phyloP scores from a whole-genome alignment of 2,329 filamentous ascomycete species.

The Talaromyces sp. region DNA sequence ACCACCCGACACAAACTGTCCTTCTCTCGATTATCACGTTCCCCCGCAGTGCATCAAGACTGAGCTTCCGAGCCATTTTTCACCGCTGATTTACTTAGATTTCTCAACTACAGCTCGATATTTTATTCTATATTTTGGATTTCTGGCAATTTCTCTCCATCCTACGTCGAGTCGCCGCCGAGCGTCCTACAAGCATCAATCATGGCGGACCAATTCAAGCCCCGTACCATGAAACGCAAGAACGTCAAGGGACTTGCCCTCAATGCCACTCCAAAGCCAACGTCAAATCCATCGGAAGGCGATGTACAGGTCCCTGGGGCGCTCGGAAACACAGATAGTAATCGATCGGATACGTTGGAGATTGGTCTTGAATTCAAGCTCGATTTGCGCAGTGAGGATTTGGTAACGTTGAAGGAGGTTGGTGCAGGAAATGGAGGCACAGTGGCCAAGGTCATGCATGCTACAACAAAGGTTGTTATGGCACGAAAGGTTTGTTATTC shows the following conservation, averaged over 20 bases:
- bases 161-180: constrained; percentile 13
- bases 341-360: constrained; percentile 69
- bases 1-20: neutral
- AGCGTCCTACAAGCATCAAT: constrained; percentile 17
- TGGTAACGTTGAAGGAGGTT: constrained; percentile 89
- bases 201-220: constrained; percentile 60
- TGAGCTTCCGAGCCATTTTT: neutral
- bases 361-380: constrained; percentile 97
- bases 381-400: constrained; percentile 83
- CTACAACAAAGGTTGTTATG: constrained; percentile 93
- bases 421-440: constrained; percentile 96
- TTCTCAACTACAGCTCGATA: neutral
- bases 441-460: constrained; percentile 95
- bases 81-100: neutral
- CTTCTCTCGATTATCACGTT: neutral
- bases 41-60: constrained; percentile 1
- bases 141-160: neutral
- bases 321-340: constrained; percentile 54
- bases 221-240: constrained; percentile 92
- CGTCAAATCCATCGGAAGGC: constrained; percentile 65
- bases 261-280: constrained; percentile 66
- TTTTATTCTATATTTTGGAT: neutral
- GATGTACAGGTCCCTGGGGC: constrained; percentile 47
- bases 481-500: constrained; percentile 73
- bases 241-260: constrained; percentile 95